Evolutionary conservation across 2,329 filamentous ascomycete species (phyloP).

Genomic region (Pyricularia grisea): DNA sequence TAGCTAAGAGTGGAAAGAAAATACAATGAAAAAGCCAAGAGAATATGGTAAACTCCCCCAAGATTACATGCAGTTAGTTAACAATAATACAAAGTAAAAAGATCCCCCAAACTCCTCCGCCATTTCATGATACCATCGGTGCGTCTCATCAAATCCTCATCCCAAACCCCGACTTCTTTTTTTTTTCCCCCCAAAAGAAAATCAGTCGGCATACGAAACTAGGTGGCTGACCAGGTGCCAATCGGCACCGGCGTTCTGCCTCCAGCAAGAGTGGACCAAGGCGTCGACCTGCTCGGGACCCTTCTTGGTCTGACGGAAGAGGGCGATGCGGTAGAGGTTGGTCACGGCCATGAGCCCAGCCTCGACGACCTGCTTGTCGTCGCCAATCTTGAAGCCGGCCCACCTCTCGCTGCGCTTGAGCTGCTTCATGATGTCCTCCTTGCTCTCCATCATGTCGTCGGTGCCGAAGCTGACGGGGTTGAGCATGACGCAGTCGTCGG

Average conservation of each 20-base stretch:
- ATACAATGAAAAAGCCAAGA: background rate
- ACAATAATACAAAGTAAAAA: background rate
- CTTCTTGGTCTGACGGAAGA: constrained; percentile 17
- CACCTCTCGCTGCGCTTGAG: constrained; percentile 18
- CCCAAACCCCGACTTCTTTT: background rate
- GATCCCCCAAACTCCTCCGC: background rate
- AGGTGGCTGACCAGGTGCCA: constrained; percentile 14
- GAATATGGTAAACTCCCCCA: background rate
- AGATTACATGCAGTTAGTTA: background rate
- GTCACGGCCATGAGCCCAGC: constrained; percentile 27
- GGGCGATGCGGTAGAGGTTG: constrained; percentile 20
- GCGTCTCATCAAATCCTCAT: background rate
- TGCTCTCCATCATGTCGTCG: constrained; percentile 14
- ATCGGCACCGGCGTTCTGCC: constrained; percentile 25
- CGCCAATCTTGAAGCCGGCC: constrained; percentile 22
- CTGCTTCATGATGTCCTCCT: constrained; percentile 19
- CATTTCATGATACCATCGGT: background rate
- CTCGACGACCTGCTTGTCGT: constrained; percentile 24
- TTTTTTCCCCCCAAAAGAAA: background rate
- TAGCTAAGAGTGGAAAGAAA: background rate
- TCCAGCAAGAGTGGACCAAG: constrained; percentile 19
- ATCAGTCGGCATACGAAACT: constrained; percentile 2
- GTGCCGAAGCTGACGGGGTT: constrained; percentile 22
- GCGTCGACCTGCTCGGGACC: constrained; percentile 19
- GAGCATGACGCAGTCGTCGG: constrained; percentile 27